A percentile compares a stretch with the other conserved stretches of the same genome.
These are phyloP conservation scores for Xylariaceae sp. DNA, from an alignment of 2,329 filamentous ascomycete species.

Conservation along the genomic window DNA sequence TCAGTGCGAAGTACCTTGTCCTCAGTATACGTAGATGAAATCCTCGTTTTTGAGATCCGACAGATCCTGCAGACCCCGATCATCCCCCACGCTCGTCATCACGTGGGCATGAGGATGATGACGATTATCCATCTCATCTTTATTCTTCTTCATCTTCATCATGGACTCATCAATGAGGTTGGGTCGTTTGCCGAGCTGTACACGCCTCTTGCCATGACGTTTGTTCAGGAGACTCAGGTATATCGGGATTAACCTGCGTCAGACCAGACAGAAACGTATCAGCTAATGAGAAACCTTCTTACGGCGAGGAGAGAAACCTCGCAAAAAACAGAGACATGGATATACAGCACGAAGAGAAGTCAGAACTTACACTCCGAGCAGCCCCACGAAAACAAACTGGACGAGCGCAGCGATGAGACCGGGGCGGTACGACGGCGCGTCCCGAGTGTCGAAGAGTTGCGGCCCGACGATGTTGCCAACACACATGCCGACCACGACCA, in stretches of 20 bases:
- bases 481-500: conserved; percentile 56
- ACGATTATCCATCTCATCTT: too few relatives aligned
- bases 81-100: conserved; percentile 30
- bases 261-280: neutral
- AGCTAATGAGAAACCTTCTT: too few relatives aligned
- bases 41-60: conserved; percentile 64
- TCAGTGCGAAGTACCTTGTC: too few relatives aligned
- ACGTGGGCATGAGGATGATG: too few relatives aligned
- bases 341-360: conserved; percentile 20
- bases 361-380: conserved; percentile 34
- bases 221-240: conserved; percentile 45
- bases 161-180: conserved; percentile 41
- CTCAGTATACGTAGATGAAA: conserved; percentile 46
- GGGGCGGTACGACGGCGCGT: conserved; percentile 52
- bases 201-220: conserved; percentile 38
- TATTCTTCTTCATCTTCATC: conserved; percentile 32
- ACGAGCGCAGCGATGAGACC: conserved; percentile 55
- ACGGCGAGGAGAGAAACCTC: neutral
- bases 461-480: conserved; percentile 62
- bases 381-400: conserved; percentile 52
- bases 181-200: conserved; percentile 45
- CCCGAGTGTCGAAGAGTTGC: conserved; percentile 53
- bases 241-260: conserved; percentile 28
- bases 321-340: neutral
- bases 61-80: conserved; percentile 52